Evolutionary conservation across 2,329 filamentous ascomycete genomes (phyloP), one percentile per base, ranked within the genome.

Genomic region (Calonectria crousiana): DNA sequence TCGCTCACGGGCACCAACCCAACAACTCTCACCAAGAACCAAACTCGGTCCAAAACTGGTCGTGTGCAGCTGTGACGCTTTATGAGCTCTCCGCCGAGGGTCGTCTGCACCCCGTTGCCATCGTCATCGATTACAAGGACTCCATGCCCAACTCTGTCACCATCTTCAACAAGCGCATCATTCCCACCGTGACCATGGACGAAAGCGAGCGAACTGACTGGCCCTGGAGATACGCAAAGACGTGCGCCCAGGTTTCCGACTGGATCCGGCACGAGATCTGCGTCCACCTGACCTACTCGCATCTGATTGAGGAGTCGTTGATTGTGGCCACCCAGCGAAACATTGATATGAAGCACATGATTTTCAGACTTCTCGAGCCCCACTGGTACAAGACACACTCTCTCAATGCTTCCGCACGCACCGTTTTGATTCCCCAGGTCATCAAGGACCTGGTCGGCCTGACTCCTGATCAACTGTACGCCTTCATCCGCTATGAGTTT

Each of bases 141-240:
- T 84, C 77, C 60, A 83, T 87, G 79, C 81, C 83, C 3, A 82
- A 85, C 26, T 89, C 88, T 0, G 84, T 89, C 65, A 85, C 85
- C 52, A 85, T 89, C 71, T 90, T 88, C 84, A 90, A 90, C 82
- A 83, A 84, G 69, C 82, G 86, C 6, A 76, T 84, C 18, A 76
- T 74, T 0, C 83, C 86, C 0, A 74, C 77, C 0, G 83, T 84
- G 51, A 72, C 80, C 1, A 78, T 74, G 2, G 73, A 38, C 36
- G 3, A 3, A 2, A 38, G 71, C 28, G 68, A 72, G 49, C 4
- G 44, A 23, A 74, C 49, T 3, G 88, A 90, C 80, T 90, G 87
- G 87, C 83, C 87, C 0, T 90, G 88, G 88, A 81, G 88, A 60
- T 89, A 89, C 76, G 88, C 88, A 28, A 90, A 89, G 79, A 88